Base-by-base conservation (phyloP, 345 rosid genomes). In the Citrus australasica region DNA sequence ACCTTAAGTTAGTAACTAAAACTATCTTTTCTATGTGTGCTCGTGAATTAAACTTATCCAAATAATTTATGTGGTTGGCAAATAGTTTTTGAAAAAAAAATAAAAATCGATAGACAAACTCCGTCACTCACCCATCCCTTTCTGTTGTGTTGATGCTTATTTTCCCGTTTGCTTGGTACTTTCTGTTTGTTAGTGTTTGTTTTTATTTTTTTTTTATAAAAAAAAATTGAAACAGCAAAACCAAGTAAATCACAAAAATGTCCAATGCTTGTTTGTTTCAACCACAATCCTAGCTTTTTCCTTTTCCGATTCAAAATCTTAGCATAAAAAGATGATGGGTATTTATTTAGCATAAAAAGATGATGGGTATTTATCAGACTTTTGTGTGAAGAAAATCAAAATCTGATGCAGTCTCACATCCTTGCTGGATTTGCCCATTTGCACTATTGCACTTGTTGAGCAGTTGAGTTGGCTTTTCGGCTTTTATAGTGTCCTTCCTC, bases 361-460 rank as follows among this genome's bases (percentile, higher is more conserved):
- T 64, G 55, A 35, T 76, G 61, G 72, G 65, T 4, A 46, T 68
- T 21, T 65, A 17, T 46, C 11, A 11, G 66, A 53, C 56, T 71
- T 65, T 76, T 71, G 65, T 24, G 19, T 16, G 74, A 35, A 35
- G 67, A 72, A 76, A 35, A 35, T 35, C 37, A 35, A 79, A 68
- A 4, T 19, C 27, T 60, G 51, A 48, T n/a, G 63, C 63, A 37
- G 48, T 51, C 22, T 62, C 58, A 6, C 24, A 11, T 71, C 74
- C 71, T 72, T 3, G 82, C 82, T 79, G 83, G 76, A 51, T 42
- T 67, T 67, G 76, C 78, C 79, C 79, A 33, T 25, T 56, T 75
- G 75, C 51, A 42, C 48, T 58, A 21, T 55, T 74, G 75, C 51
- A 46, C 59, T 64, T 25, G 9, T 3, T 2, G 13, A 61, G 35